Evolutionary conservation across 2,329 filamentous ascomycete species (phyloP), one percentile per base, ranked within the genome.

Genomic region (Fusarium verrucosum): DNA sequence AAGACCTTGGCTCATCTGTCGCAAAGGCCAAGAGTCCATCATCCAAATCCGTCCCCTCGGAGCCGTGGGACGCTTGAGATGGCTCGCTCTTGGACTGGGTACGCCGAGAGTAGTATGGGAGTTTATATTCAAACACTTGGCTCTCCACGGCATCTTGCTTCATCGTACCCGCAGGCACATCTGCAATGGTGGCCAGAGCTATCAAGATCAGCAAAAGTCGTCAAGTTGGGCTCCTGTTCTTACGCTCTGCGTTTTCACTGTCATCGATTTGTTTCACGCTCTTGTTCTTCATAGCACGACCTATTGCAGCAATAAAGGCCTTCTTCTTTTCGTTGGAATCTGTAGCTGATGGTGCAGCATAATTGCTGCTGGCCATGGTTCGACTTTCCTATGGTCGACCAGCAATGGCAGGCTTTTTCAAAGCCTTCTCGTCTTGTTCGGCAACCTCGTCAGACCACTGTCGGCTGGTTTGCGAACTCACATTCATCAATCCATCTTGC

Each of bases 61-160:
- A 54, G 9, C 65, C 64, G 37, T 72, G 62, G 2, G 68, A 70
- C 11, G 46, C 49, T 14, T 74, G 70, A 3, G 68, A 72, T 28
- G 80, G 80, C 66, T 83, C 81, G 60, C 81, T 83, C 67, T 79
- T 82, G 42, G 80, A 82, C 58, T 83, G 78, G 20, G 79, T 73
- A 33, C 80, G 76, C n/a, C 80, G 76, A 42, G 78, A 81, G 57
- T 82, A 82, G 25, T 72, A 72, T 11, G 77, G 77, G 17, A 69
- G 63, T 42, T 75, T 77, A 41, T 74, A 72, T 36, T 71, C 58
- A n/a, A 68, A 58, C 43, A 28, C 13, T 11, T 51, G 64, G 42
- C 36, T 26, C 11, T 50, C 47, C 11, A 74, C 69, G 14, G 51
- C 58, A 45, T 51, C 61, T 67, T 50, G 55, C 51, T 56, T 32